Percentiles rank a stretch among this genome's conserved stretches.
Evolutionary conservation across 2,329 filamentous ascomycete species (phyloP).

Genomic region (Fusarium neocosmosporiellum): DNA sequence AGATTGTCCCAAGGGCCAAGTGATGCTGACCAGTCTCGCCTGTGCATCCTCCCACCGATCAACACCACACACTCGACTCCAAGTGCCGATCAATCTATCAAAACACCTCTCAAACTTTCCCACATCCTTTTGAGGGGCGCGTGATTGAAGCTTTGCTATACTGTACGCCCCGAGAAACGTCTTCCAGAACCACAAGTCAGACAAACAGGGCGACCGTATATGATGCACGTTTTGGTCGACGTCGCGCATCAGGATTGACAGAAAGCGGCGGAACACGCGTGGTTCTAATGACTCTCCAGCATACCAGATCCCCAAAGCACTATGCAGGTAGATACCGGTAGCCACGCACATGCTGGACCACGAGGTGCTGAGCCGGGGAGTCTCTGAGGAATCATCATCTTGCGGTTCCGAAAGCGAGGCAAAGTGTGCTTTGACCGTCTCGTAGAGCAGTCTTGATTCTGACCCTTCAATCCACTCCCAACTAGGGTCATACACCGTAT

Average conservation of each 20-base stretch:
- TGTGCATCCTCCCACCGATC: slow-evolving; percentile 14
- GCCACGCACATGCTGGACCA: slow-evolving; percentile 33
- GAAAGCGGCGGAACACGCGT: slow-evolving; percentile 6
- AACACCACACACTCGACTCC: not conserved
- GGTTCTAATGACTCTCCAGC: slow-evolving; percentile 4
- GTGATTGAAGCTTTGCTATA: slow-evolving; percentile 4
- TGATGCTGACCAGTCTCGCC: not conserved
- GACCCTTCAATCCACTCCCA: slow-evolving; percentile 39
- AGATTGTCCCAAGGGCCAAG: slow-evolving; percentile 13
- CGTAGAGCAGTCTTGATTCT: slow-evolving; percentile 27
- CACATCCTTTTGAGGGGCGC: not conserved
- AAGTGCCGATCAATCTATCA: not conserved
- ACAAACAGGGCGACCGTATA: rapidly evolving
- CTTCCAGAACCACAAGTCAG: slow-evolving; percentile 36
- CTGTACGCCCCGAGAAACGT: slow-evolving; percentile 29
- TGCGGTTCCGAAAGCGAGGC: slow-evolving; percentile 17
- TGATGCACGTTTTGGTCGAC: not conserved
- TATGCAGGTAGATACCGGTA: slow-evolving; percentile 29
- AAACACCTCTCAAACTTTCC: not conserved
- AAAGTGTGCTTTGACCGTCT: slow-evolving; percentile 29
- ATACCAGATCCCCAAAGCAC: slow-evolving; percentile 30
- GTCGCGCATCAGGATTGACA: slow-evolving; percentile 19
- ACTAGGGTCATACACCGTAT: slow-evolving; percentile 24
- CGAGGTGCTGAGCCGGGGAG: slow-evolving; percentile 4
- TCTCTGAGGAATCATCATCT: rapidly evolving